These are phyloP conservation scores for Corymbia calophylla DNA, from an alignment of 441 rosid genomes.

Conservation along the genomic window DNA sequence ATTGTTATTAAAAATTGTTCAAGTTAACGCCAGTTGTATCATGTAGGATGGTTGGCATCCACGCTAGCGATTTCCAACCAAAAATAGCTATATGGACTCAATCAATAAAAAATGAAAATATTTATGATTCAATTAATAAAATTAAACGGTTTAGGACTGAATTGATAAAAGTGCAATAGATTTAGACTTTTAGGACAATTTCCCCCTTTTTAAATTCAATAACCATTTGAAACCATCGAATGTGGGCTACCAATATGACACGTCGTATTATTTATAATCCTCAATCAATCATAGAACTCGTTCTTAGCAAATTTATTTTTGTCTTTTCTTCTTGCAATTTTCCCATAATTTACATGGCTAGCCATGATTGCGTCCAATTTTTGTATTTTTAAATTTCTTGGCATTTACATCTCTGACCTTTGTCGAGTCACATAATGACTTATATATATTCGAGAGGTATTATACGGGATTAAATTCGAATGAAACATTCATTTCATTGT, in stretches of 20 bases:
- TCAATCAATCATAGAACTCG: background rate
- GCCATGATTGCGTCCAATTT: background rate
- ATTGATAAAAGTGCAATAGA: rapidly evolving
- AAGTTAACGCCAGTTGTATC: rapidly evolving
- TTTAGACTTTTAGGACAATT: too few relatives aligned
- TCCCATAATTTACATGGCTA: background rate
- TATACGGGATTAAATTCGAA: too few relatives aligned
- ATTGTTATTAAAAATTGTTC: too few relatives aligned
- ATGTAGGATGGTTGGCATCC: rapidly evolving
- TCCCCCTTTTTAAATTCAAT: background rate
- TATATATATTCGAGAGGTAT: background rate
- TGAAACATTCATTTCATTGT: too few relatives aligned
- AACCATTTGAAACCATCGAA: background rate
- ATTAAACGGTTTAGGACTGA: rapidly evolving
- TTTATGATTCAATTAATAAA: background rate
- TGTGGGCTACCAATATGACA: background rate
- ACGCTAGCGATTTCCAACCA: rapidly evolving
- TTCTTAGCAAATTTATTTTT: background rate
- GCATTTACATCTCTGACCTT: background rate
- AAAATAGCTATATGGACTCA: rapidly evolving
- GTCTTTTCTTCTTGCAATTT: background rate
- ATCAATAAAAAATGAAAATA: too few relatives aligned
- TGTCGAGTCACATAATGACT: background rate
- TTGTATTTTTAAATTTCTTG: background rate
- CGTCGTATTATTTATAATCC: background rate